Evolutionary conservation across 106 monocot species (phyloP).

Genomic region (Dendrobium chrysotoxum): DNA sequence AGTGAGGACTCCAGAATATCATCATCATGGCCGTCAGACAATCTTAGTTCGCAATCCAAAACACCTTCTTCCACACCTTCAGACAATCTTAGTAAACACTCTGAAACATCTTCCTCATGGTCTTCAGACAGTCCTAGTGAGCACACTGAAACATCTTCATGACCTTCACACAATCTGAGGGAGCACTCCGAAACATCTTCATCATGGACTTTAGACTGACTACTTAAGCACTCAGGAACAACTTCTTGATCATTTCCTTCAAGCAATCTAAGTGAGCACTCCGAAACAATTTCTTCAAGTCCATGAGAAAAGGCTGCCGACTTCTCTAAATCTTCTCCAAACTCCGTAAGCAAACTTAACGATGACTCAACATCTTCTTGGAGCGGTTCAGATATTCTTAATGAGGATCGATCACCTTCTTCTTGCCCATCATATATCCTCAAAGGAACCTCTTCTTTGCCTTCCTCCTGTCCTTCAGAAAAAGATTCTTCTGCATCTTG

Average conservation of each 20-base stretch:
- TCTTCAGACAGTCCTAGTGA: conserved; percentile 54
- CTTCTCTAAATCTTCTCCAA: not conserved
- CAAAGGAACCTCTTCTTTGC: not conserved
- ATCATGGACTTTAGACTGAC: not conserved
- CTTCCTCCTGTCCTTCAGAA: conserved; percentile 8
- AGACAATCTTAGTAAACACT: conserved; percentile 55
- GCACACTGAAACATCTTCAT: conserved; percentile 43
- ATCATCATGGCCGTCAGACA: not conserved
- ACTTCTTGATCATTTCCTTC: not conserved
- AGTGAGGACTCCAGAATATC: not conserved
- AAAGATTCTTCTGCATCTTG: conserved; percentile 51
- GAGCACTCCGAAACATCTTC: not conserved
- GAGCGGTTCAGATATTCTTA: not conserved
- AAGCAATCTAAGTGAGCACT: not conserved
- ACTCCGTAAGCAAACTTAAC: not conserved
- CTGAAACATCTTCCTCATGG: conserved; percentile 27
- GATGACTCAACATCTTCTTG: not conserved
- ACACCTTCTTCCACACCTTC: conserved; percentile 22
- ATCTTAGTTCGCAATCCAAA: not conserved
- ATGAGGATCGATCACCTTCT: not conserved
- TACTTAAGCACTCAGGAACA: not conserved
- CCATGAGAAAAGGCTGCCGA: not conserved
- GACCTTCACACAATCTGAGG: not conserved
- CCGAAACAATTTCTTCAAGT: not conserved
- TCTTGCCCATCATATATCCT: not conserved